Percentiles rank a stretch among this genome's conserved stretches.
phyloP scores from a whole-genome alignment of 129 eudicot species.

The Glebionis coronaria region DNA sequence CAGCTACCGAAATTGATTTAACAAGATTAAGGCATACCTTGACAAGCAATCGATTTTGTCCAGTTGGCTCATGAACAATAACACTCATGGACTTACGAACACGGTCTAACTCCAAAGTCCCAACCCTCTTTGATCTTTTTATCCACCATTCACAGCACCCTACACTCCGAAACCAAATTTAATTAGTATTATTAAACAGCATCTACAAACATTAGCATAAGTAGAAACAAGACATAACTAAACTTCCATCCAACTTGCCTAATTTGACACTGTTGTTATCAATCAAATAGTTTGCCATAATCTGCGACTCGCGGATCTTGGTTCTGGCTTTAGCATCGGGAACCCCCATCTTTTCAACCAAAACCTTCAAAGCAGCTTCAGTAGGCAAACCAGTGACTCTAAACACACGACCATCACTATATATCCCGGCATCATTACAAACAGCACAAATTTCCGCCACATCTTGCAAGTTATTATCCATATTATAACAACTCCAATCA shows the following conservation, averaged over 20 bases:
- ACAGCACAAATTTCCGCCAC: slow-evolving; percentile 77
- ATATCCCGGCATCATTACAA: slow-evolving; percentile 83
- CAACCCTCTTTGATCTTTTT: slow-evolving; percentile 67
- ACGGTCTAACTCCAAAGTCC: slow-evolving; percentile 87
- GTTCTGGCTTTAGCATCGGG: slow-evolving; percentile 54
- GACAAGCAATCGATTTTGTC: slow-evolving; percentile 68
- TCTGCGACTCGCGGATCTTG: slow-evolving; percentile 43
- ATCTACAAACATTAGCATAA: not conserved
- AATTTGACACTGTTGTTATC: slow-evolving; percentile 42
- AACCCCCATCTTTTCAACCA: slow-evolving; percentile 87
- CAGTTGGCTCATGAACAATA: slow-evolving; percentile 59
- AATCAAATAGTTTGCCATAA: slow-evolving; percentile 48
- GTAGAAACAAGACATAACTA: not conserved
- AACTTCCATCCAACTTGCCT: slow-evolving; percentile 31
- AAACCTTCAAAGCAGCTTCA: slow-evolving; percentile 86
- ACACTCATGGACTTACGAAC: slow-evolving; percentile 87
- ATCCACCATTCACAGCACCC: slow-evolving; percentile 79
- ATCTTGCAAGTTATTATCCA: slow-evolving; percentile 71
- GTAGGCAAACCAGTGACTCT: slow-evolving; percentile 78
- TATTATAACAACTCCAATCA: slow-evolving; percentile 57
- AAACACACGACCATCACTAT: slow-evolving; percentile 48
- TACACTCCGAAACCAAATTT: slow-evolving; percentile 16
- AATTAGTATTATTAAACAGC: not conserved
- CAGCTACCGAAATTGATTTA: not conserved
- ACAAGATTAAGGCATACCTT: slow-evolving; percentile 42